Base-by-base conservation (phyloP, 257 asterid genomes). In the Eucommia ulmoides region DNA sequence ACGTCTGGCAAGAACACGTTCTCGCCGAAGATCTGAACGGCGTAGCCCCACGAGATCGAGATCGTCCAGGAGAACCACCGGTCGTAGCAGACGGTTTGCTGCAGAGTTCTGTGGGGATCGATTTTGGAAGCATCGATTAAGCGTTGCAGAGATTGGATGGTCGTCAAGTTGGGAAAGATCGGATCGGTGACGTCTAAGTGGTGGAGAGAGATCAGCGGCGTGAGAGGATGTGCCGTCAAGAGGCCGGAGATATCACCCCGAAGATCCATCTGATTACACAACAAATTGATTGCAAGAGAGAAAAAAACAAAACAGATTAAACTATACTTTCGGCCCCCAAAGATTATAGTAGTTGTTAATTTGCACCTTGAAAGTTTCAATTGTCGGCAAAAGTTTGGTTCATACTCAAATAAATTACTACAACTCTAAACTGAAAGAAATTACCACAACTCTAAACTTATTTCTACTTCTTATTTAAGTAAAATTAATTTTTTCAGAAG, bases 181-280 rank as follows among this genome's bases (percentile, higher is more conserved):
- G 94, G 79, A 19, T 81, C 77, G 24, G 42, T 44, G 7, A 50
- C 63, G 0, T 87, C 91, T 61, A 59, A 42, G 33, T 76, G 94
- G 56, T 83, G 97, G 58, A 87, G 78, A 19, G 94, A 75, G 14
- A 81, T 76, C 33, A 88, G 52, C 0, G 95, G 93, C 23, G 55
- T 64, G 0, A 65, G 14, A 17, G 94, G 93, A 49, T 88, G 97
- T 19, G 88, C 77, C 2, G 87, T 69, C 65, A 88, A 53, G 38
- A 88, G 24, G 35, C 97, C 95, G 17, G 79, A 70, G 68, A 81
- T 69, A 24, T 66, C 75, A 24, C 95, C 94, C 11, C 74, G 74
- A 45, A 88, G 9, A 58, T 88, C 97, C 86, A 88, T 77, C 95
- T 88, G n/a, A n/a, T n/a, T n/a, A n/a, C n/a, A n/a, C n/a, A n/a